A percentile compares a stretch with the other conserved stretches of the same genome.
Conservation (phyloP, 352 stramenopile species). For the Globisporangium barbulae region DNA sequence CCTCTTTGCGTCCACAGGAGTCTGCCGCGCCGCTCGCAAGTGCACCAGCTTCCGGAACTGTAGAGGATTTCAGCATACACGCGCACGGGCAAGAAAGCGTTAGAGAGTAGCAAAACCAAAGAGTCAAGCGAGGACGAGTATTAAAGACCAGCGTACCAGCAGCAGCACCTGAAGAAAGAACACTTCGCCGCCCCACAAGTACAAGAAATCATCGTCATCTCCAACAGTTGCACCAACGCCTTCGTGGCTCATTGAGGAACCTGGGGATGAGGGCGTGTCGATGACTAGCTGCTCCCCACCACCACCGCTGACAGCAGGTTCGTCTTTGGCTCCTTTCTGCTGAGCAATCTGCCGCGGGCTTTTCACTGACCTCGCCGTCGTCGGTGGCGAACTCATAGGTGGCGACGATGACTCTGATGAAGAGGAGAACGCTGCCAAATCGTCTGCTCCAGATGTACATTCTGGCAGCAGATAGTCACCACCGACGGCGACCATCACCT, state of each 20-base stretch:
- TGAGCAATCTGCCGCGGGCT: constrained; percentile 20
- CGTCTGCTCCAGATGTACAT: not conserved
- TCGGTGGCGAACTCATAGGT: constrained; percentile 17
- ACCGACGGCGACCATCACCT: constrained; percentile 24
- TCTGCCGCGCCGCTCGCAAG: constrained; percentile 12
- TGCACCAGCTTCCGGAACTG: constrained; percentile 36
- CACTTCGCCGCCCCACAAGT: constrained; percentile 58
- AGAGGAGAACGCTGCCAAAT: not conserved
- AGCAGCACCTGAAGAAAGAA: constrained; percentile 55
- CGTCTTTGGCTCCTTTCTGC: constrained; percentile 11
- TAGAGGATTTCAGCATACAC: not conserved
- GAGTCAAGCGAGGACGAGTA: not conserved
- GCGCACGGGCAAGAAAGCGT: not conserved
- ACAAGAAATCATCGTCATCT: constrained; percentile 50
- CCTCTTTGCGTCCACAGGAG: constrained; percentile 20
- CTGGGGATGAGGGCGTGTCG: not conserved
- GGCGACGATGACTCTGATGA: not conserved
- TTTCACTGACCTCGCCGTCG: constrained; percentile 28
- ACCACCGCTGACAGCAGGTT: not conserved
- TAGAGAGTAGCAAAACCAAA: not conserved
- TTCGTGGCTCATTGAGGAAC: not conserved
- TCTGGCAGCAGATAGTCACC: constrained; percentile 33
- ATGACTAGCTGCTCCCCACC: not conserved
- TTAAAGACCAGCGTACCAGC: constrained; percentile 25
- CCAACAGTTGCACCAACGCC: not conserved